Evolutionary conservation across 2,329 filamentous ascomycete species (phyloP).

Genomic region (Incumbomyces delicatus): DNA sequence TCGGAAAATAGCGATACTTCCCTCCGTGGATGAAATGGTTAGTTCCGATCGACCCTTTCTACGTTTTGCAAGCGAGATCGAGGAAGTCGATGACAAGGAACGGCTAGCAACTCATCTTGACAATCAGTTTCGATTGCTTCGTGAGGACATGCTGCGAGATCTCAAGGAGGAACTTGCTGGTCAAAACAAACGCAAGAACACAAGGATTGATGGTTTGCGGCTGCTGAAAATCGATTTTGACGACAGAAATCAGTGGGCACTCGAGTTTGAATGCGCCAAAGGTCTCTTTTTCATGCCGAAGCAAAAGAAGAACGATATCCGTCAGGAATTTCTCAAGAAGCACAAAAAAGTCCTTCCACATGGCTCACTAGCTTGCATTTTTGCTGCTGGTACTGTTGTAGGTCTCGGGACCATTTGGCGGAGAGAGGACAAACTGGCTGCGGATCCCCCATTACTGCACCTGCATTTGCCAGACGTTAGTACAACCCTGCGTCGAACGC

Average conservation of each 20-base stretch:
- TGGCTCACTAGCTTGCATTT: conserved; percentile 51
- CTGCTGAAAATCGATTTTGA: conserved; percentile 31
- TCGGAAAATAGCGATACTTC: conserved; percentile 52
- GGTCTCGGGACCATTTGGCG: conserved; percentile 53
- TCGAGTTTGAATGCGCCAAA: conserved; percentile 33
- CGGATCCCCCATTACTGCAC: conserved; percentile 6
- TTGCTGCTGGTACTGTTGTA: conserved; percentile 42
- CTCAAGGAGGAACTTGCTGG: conserved; percentile 51
- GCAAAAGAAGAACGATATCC: conserved; percentile 19
- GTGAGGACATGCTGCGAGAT: conserved; percentile 62
- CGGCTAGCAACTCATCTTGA: conserved; percentile 49
- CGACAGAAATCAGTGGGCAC: conserved; percentile 22
- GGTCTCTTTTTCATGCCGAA: conserved; percentile 39
- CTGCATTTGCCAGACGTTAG: not conserved
- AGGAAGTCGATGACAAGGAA: conserved; percentile 26
- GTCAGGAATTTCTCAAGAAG: conserved; percentile 39
- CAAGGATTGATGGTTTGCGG: conserved; percentile 33
- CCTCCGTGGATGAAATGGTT: conserved; percentile 55
- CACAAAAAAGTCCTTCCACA: conserved; percentile 48
- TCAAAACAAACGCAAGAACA: conserved; percentile 39
- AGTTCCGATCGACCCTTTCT: conserved; percentile 47
- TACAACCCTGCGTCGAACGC: not conserved
- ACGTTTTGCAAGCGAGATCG: conserved; percentile 42
- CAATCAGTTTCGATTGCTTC: conserved; percentile 60
- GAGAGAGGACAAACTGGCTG: conserved; percentile 37